Percentiles rank a stretch among this genome's conserved stretches.
These are phyloP conservation scores for Beauveria asiatica DNA, from an alignment of 2,329 filamentous ascomycete species.

Conservation along the genomic window DNA sequence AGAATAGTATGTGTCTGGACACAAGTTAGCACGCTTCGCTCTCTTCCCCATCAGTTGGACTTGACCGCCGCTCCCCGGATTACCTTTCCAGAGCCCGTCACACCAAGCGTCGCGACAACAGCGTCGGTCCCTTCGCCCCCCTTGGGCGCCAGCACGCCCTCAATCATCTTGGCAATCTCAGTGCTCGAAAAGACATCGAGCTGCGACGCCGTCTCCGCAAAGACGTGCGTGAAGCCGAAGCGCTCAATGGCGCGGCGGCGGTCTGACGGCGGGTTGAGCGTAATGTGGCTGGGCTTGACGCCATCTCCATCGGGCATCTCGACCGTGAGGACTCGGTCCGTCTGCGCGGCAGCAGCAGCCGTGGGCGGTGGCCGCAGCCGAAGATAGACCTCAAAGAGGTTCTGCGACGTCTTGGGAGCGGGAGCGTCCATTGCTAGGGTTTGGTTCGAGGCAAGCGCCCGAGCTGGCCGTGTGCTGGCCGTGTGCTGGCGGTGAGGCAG, in stretches of 20 bases:
- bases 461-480: neutral
- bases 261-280: slow-evolving; percentile 72
- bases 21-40: neutral
- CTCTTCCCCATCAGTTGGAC: neutral
- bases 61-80: too few species aligned
- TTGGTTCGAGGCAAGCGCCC: neutral
- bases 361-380: slow-evolving; percentile 64
- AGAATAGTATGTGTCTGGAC: slow-evolving; percentile 87
- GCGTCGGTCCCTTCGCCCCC: slow-evolving; percentile 79
- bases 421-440: slow-evolving; percentile 28
- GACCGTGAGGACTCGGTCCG: slow-evolving; percentile 71
- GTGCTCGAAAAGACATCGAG: slow-evolving; percentile 79
- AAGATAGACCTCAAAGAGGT: slow-evolving; percentile 85
- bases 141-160: slow-evolving; percentile 67
- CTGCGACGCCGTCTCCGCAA: slow-evolving; percentile 78
- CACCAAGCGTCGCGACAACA: slow-evolving; percentile 81
- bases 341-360: slow-evolving; percentile 21
- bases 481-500: too few species aligned
- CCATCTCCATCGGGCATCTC: slow-evolving; percentile 45
- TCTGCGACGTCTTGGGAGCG: slow-evolving; percentile 30
- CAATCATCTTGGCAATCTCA: slow-evolving; percentile 64
- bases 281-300: slow-evolving; percentile 58
- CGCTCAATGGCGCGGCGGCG: slow-evolving; percentile 83
- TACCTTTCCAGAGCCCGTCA: slow-evolving; percentile 95
- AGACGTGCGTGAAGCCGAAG: slow-evolving; percentile 90